phyloP scores from a whole-genome alignment of 768 basidiomycete species.

The Naganishia friedmannii region DNA sequence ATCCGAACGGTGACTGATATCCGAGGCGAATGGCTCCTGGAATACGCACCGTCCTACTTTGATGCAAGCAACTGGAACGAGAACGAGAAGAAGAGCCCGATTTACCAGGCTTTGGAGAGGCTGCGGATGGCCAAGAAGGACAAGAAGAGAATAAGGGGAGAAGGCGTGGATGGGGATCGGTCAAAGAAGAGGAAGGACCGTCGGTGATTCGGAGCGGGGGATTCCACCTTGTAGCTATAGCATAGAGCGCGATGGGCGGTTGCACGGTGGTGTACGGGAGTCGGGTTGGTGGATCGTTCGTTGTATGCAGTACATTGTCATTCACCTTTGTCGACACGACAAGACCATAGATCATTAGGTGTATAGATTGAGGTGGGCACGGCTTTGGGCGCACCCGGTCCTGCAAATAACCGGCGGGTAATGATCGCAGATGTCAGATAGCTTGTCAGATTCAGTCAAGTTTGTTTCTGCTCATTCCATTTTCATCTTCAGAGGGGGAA shows the following conservation, averaged over 20 bases:
- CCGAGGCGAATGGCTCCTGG: conserved; percentile 76
- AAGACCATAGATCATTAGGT: too few relatives aligned
- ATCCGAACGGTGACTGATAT: conserved; percentile 90
- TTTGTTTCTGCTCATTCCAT: not conserved
- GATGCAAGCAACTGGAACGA: conserved; percentile 55
- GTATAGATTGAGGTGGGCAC: too few relatives aligned
- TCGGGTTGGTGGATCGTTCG: not conserved
- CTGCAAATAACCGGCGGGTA: conserved; percentile 15
- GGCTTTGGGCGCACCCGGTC: conserved; percentile 16
- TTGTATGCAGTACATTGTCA: not conserved
- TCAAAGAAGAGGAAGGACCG: conserved; percentile 24
- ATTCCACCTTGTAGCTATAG: not conserved
- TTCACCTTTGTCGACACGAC: too few relatives aligned
- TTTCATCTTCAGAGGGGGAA: too few relatives aligned
- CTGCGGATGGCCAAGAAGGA: conserved; percentile 21
- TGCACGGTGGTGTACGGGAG: not conserved
- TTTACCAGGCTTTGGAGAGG: conserved; percentile 25
- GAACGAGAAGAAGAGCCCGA: conserved; percentile 23
- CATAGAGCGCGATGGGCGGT: not conserved
- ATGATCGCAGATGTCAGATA: too few relatives aligned
- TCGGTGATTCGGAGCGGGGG: not conserved
- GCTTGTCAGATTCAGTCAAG: not conserved
- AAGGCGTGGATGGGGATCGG: conserved; percentile 18
- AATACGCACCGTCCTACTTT: conserved; percentile 66
- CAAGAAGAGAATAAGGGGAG: conserved; percentile 19